These are phyloP conservation scores for Sclerotinia subarctica DNA, from an alignment of 2,329 filamentous ascomycete genomes.

Conservation along the genomic window DNA sequence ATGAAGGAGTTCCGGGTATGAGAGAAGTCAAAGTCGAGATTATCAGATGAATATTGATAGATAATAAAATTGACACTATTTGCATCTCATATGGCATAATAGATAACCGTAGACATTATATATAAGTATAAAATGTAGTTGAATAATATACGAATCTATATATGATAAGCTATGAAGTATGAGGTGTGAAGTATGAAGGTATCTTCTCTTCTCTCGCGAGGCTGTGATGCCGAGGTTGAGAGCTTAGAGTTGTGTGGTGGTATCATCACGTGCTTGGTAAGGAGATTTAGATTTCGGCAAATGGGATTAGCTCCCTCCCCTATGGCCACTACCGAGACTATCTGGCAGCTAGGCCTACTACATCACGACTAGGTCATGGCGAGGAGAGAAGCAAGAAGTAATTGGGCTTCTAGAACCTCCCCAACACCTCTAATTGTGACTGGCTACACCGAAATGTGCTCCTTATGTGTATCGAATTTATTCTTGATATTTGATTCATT, in stretches of 20 bases:
- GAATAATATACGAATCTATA: background rate
- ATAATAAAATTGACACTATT: conserved; percentile 2
- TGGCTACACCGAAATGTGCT: background rate
- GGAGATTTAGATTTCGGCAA: background rate
- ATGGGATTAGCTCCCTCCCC: background rate
- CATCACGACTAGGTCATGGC: background rate
- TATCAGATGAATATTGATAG: conserved; percentile 9
- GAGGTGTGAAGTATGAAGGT: background rate
- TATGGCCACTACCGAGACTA: no score
- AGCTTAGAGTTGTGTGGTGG: background rate
- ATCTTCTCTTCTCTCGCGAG: conserved; percentile 10
- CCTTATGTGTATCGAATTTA: background rate
- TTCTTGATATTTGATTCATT: background rate
- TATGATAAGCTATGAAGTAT: background rate
- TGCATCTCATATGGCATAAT: conserved; percentile 17
- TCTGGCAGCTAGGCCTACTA: no score
- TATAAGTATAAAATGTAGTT: background rate
- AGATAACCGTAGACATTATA: background rate
- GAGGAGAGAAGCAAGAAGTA: background rate
- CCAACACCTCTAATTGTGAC: background rate
- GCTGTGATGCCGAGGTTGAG: conserved; percentile 17
- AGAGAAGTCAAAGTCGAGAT: conserved; percentile 10
- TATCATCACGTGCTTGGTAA: background rate
- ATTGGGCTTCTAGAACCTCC: background rate
- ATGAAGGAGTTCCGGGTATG: background rate